These are phyloP conservation scores for Exophiala sp. DNA, from an alignment of 2,329 filamentous ascomycete species.

Conservation along the genomic window DNA sequence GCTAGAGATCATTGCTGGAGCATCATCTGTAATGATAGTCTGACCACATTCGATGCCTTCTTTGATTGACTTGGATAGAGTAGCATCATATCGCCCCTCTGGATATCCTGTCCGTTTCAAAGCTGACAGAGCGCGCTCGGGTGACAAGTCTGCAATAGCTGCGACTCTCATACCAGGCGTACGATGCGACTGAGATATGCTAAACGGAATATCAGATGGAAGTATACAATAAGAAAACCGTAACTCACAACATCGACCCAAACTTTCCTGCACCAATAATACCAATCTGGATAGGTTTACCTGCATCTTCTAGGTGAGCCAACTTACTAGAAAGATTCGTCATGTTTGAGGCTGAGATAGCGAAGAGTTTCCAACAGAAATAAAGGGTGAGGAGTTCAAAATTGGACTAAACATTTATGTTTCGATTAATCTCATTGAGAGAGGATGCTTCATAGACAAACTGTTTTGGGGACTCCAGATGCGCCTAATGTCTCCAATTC, in stretches of 20 bases:
- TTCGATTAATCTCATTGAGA: no score
- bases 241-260: constrained; percentile 42
- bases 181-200: constrained; percentile 44
- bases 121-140: constrained; percentile 40
- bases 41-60: constrained; percentile 42
- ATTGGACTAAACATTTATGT: no score
- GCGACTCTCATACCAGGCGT: constrained; percentile 44
- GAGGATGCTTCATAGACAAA: no score
- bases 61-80: constrained; percentile 26
- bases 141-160: constrained; percentile 44
- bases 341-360: constrained; percentile 28
- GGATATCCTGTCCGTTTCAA: constrained; percentile 36
- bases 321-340: constrained; percentile 42
- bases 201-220: neutral
- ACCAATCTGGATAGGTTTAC: constrained; percentile 42
- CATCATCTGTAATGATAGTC: constrained; percentile 44
- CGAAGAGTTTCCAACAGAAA: no score
- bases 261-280: constrained; percentile 49
- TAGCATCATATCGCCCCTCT: constrained; percentile 5
- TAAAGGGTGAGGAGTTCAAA: no score
- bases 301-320: constrained; percentile 38
- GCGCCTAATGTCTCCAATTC: no score
- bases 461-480: no score
- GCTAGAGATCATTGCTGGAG: constrained; percentile 41
- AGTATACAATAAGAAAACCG: neutral